phyloP scores from a whole-genome alignment of 306 rosid species.

The Spatholobus suberectus region DNA sequence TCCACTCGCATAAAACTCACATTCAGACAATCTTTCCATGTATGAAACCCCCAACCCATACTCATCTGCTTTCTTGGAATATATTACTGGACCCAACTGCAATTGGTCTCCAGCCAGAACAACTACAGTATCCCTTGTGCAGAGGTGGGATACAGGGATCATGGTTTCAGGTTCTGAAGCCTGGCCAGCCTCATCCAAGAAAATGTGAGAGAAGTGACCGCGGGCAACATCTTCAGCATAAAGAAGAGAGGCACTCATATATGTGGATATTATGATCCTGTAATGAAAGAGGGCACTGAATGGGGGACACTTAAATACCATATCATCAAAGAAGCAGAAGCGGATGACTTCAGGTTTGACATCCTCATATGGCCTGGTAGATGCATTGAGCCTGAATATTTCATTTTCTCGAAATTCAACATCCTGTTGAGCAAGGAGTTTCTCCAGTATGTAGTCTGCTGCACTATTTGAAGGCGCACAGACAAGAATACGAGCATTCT shows the following conservation, averaged over 20 bases:
- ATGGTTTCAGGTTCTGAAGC: conserved; percentile 96
- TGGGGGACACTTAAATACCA: conserved; percentile 77
- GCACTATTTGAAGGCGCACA: conserved; percentile 95
- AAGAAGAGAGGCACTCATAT: conserved; percentile 75
- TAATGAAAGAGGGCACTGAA: conserved; percentile 52
- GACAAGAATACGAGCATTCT: conserved; percentile 67
- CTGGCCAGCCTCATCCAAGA: conserved; percentile 98
- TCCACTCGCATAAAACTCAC: conserved; percentile 55
- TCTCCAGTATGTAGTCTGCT: conserved; percentile 83
- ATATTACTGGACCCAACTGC: conserved; percentile 95
- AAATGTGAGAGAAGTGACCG: conserved; percentile 90
- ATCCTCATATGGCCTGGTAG: conserved; percentile 71
- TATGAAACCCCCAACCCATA: conserved; percentile 74
- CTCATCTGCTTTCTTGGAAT: conserved; percentile 68
- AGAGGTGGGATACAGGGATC: conserved; percentile 77
- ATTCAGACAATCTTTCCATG: conserved; percentile 76
- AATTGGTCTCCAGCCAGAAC: conserved; percentile 95
- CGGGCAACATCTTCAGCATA: conserved; percentile 66
- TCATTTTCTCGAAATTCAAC: conserved; percentile 53
- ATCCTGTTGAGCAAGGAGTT: conserved; percentile 56
- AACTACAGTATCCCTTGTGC: conserved; percentile 71
- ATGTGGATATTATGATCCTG: conserved; percentile 83
- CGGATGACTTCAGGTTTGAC: conserved; percentile 65
- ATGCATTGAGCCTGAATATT: conserved; percentile 84
- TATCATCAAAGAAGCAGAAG: conserved; percentile 72